Percentiles rank a stretch among this genome's conserved stretches.
These are phyloP conservation scores for Mucor velutinosus DNA, from an alignment of 371 early-diverging fungal species.

Conservation along the genomic window DNA sequence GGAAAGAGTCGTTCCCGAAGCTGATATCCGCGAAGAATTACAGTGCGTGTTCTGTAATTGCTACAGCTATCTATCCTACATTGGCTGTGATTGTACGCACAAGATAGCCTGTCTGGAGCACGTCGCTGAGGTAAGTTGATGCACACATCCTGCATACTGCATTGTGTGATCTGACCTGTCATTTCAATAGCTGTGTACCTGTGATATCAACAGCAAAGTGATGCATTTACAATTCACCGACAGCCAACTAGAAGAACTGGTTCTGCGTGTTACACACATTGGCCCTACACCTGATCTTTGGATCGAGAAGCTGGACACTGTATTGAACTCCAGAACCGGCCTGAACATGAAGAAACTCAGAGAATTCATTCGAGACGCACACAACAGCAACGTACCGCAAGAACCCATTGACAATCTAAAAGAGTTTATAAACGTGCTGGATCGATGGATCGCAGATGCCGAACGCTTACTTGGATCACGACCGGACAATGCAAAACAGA, in stretches of 20 bases:
- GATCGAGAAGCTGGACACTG: constrained; percentile 39
- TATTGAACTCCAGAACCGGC: constrained; percentile 40
- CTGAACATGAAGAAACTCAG: constrained; percentile 59
- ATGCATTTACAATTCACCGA: constrained; percentile 60
- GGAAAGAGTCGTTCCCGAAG: constrained; percentile 31
- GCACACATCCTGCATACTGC: not conserved
- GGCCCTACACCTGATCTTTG: constrained; percentile 42
- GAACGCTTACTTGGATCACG: constrained; percentile 35
- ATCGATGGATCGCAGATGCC: constrained; percentile 53
- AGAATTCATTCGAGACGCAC: constrained; percentile 52
- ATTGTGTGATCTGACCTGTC: not conserved
- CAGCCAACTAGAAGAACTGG: constrained; percentile 45
- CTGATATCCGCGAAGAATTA: constrained; percentile 53
- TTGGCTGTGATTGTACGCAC: constrained; percentile 65
- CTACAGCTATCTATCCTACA: constrained; percentile 71
- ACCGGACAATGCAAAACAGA: constrained; percentile 1
- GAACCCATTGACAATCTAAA: constrained; percentile 45
- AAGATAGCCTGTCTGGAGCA: constrained; percentile 70
- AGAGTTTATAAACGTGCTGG: constrained; percentile 48
- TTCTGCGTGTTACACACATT: constrained; percentile 19
- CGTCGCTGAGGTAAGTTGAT: constrained; percentile 49
- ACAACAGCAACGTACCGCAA: constrained; percentile 32
- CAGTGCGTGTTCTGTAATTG: constrained; percentile 75
- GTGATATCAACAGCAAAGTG: constrained; percentile 43
- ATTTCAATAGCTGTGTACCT: constrained; percentile 53